Evolutionary conservation across 495 filamentous ascomycete genomes (phyloP), one percentile per base, ranked within the genome.

Genomic region (Aspergillus taichungensis): DNA sequence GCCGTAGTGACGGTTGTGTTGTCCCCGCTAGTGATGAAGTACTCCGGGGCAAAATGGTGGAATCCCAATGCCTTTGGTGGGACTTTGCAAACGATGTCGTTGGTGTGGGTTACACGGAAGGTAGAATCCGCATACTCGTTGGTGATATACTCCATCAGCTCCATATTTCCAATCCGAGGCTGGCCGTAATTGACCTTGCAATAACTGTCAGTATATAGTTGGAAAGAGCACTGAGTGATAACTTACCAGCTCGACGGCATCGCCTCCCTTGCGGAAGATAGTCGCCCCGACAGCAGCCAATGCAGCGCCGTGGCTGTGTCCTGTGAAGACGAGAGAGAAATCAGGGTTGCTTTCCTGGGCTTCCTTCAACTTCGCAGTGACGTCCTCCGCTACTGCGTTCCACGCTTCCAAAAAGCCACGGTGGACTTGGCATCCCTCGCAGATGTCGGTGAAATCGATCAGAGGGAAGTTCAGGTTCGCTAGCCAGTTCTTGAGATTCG

Each of bases 251-350:
- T 56, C 46, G 43, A 60, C 31, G 5, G 36, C 33, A 37, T 55
- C 53, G 14, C 76, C 78, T 6, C 50, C 39, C 36, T 67, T 67
- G 6, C 77, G 68, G 34, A 84, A 56, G 43, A 72, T 65, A 10
- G 68, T 76, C 0, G 78, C 78, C 0, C 69, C 80, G 6, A 87
- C 44, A 1, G 69, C 72, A 12, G 74, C 78, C 34, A 85, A 62
- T 6, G 80, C 80, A 30, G 62, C 83, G 35, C 83, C 83, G 5
- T 84, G 70, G 31, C 74, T 79, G 63, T 85, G 81, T 5, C 83
- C 83, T 0, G 78, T 80, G 8, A 75, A 56, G 13, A 74, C 57
- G 50, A 85, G 47, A 18, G 57, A 56, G 58, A 76, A 82, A 18
- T 33, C 49, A 0, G 81, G 75, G 56, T 83, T 50, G 6, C 24